phyloP scores from a whole-genome alignment of 1,284 basidiomycete genomes.

The Apiotrichum gracile region DNA sequence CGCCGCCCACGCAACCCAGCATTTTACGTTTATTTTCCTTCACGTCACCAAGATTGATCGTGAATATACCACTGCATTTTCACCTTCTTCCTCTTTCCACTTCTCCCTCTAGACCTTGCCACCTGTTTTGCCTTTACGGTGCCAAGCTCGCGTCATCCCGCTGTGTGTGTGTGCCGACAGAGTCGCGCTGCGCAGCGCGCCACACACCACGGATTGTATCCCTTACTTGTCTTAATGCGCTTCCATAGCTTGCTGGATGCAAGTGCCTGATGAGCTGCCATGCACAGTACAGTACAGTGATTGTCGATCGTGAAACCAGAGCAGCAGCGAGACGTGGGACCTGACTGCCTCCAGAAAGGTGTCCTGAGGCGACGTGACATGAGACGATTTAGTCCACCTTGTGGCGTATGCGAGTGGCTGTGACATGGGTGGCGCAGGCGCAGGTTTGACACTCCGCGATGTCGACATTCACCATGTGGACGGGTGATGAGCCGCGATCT shows the following conservation, averaged over 20 bases:
- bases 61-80: neutral
- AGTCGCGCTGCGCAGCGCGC: constrained; percentile 7
- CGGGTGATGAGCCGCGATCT: too few species aligned
- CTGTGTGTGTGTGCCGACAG: constrained; percentile 4
- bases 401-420: too few species aligned
- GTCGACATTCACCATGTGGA: too few species aligned
- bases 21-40: neutral
- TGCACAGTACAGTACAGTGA: neutral
- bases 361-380: too few species aligned
- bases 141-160: neutral
- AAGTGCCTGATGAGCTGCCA: constrained; percentile 2
- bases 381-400: too few species aligned
- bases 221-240: constrained; percentile 3
- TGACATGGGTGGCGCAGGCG: too few species aligned
- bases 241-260: constrained; percentile 4
- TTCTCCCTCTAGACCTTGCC: too few species aligned
- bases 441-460: too few species aligned
- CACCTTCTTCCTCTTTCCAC: neutral
- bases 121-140: neutral
- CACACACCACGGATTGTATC: constrained; percentile 11
- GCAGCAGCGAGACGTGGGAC: too few species aligned
- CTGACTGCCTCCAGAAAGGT: too few species aligned
- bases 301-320: too few species aligned
- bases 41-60: neutral
- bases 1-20: neutral